Conservation (phyloP, 371 early-diverging fungal genomes). For the Mortierella sp. region DNA sequence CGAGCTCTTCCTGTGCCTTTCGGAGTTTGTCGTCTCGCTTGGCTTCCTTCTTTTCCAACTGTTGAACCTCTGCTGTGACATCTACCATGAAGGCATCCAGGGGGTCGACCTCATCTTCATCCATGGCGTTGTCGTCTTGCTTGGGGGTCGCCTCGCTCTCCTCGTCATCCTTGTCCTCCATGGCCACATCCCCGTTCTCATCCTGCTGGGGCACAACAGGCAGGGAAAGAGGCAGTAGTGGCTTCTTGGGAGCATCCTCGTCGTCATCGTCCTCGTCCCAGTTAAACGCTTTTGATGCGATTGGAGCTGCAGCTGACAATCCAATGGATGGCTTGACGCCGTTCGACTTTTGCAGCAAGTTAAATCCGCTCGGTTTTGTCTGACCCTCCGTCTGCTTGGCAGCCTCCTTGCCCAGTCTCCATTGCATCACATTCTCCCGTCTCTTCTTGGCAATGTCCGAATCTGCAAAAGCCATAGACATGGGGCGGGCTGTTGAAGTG, state of each 20-base stretch:
- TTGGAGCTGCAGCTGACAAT: conserved; percentile 1
- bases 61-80: conserved; percentile 80
- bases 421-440: conserved; percentile 80
- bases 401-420: conserved; percentile 74
- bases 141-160: conserved; percentile 28
- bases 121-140: conserved; percentile 45
- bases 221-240: not conserved
- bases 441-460: conserved; percentile 60
- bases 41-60: conserved; percentile 77
- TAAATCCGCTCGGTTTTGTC: conserved; percentile 31
- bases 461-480: conserved; percentile 48
- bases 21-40: conserved; percentile 41
- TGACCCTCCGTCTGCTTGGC: conserved; percentile 63
- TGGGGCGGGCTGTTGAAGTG: conserved; percentile 28
- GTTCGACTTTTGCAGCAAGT: conserved; percentile 22
- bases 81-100: conserved; percentile 91
- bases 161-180: conserved; percentile 37
- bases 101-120: conserved; percentile 71
- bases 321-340: not conserved
- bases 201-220: conserved; percentile 22
- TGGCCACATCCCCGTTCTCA: conserved; percentile 60
- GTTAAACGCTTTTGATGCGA: conserved; percentile 45
- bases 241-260: conserved; percentile 27
- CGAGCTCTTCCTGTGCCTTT: conserved; percentile 50
- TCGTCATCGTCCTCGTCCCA: conserved; percentile 60